Evolutionary conservation across 306 rosid species (phyloP), one percentile per base, ranked within the genome.

Genomic region (Cucurbita ficifolia): DNA sequence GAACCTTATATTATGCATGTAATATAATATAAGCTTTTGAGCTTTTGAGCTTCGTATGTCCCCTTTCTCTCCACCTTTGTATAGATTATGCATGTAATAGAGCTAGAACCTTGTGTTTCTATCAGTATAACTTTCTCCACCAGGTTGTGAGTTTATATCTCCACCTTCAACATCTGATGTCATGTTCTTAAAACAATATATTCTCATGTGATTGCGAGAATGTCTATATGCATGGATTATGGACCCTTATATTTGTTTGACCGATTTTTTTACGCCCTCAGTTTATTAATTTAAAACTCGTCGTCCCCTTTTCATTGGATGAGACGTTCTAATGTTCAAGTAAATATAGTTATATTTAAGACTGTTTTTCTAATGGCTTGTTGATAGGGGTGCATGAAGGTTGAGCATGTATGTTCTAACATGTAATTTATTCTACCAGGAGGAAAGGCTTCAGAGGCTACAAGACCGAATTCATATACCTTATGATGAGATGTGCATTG

Each of bases 401-500:
- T 69, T 67, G 73, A 48, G 13, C 21, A 13, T 48, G 16, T 39
- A 55, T 17, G 35, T 29, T 63, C 21, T 51, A 61, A 64, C 51
- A 11, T 35, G 39, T 51, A 9, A 4, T 56, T 46, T 45, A 13
- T 74, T 58, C 45, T 21, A 4, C 21, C 80, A 94, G 99, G 92
- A 91, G 60, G 85, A 88, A 80, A 89, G 91, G 79, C 96, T 91
- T 80, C 88, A 81, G 60, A 84, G 87, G 82, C 92, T 94, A 79
- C 99, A 91, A 82, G 92, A 86, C 76, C 83, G 96, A 72, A 5
- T 94, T 75, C 88, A 84, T 69, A 85, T 86, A 40, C 90, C 96
- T 67, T 94, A 84, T 55, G 96, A 91, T 10, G 97, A 87, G 81
- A 86, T 87, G 43, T 68, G 80, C 49, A 84, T 62, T 9, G 92